These are phyloP conservation scores for Fusarium sp. DNA, from an alignment of 2,329 filamentous ascomycete species.

Conservation along the genomic window DNA sequence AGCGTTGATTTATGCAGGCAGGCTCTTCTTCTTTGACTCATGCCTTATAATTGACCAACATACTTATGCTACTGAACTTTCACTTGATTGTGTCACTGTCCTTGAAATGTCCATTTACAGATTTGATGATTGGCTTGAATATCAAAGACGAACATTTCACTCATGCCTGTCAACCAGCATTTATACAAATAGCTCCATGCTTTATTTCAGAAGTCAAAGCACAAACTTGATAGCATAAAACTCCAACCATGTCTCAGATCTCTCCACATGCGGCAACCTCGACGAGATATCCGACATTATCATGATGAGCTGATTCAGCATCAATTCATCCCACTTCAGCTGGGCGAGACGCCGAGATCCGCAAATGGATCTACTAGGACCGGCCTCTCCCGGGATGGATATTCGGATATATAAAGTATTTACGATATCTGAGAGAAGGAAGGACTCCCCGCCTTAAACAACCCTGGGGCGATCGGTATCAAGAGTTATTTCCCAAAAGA, in stretches of 20 bases:
- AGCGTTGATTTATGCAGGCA: background rate
- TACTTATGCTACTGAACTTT: background rate
- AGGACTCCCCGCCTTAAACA: background rate
- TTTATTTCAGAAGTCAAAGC: background rate
- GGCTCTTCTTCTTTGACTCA: background rate
- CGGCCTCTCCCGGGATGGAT: constrained; percentile 35
- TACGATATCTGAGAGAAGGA: constrained; percentile 18
- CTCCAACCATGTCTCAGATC: constrained; percentile 4
- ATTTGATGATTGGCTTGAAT: background rate
- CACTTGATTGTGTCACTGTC: background rate
- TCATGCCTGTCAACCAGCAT: background rate
- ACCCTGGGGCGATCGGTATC: background rate
- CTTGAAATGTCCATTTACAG: background rate
- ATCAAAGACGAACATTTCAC: background rate
- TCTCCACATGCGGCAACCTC: background rate
- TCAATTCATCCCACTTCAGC: constrained; percentile 22
- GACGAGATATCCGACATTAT: background rate
- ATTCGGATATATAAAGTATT: constrained; percentile 44
- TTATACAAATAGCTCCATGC: background rate
- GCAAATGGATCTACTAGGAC: constrained; percentile 20
- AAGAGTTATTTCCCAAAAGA: background rate
- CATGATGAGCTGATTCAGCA: constrained; percentile 40
- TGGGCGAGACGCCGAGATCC: constrained; percentile 28
- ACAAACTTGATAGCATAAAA: background rate
- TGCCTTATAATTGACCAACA: background rate